Evolutionary conservation across 306 rosid genomes (phyloP), one percentile per base, ranked within the genome.

Genomic region (Spatholobus suberectus): DNA sequence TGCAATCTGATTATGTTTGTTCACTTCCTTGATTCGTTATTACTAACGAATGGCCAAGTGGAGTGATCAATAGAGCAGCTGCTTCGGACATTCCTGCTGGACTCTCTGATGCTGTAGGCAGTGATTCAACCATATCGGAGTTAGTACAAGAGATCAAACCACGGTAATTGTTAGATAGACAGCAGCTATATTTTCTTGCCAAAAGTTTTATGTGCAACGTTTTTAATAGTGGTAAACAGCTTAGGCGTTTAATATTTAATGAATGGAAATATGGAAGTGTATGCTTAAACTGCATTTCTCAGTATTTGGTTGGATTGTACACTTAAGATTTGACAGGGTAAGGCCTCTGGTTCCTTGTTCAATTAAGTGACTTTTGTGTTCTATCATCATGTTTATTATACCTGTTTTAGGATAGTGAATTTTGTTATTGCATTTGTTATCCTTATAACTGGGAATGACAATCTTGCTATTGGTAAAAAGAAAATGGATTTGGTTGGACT

Each of bases 21-120:
- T 82, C 75, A 32, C 55, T 83, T 86, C 96, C 90, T 96, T 96
- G 75, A 94, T 77, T 86, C 58, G 35, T 76, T 80, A 51, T 70
- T 86, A 96, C 99, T 89, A 96, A 96, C 37, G 93, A 96, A 85
- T 96, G 99, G 99, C 97, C 99, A 26, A 88, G 86, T 46, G 94
- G 94, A 70, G 85, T 96, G 69, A 91, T 90, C 27, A 88, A 87
- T 81, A 71, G 89, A 82, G 95, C 89, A 69, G 85, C 90, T 73
- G 44, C 83, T 26, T 70, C 92, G 0, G 92, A 91, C 59, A 61
- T 88, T 84, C 94, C 98, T 66, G 79, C 90, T 23, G 95, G 90
- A 82, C 65, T 89, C 62, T 91, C 88, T 2, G 98, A 96, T 72
- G 76, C 85, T 20, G 43, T 23, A 10, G 95, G 94, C 72, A 86